Conservation (phyloP, 306 rosid genomes). For the Sechiopsis laciniata region DNA sequence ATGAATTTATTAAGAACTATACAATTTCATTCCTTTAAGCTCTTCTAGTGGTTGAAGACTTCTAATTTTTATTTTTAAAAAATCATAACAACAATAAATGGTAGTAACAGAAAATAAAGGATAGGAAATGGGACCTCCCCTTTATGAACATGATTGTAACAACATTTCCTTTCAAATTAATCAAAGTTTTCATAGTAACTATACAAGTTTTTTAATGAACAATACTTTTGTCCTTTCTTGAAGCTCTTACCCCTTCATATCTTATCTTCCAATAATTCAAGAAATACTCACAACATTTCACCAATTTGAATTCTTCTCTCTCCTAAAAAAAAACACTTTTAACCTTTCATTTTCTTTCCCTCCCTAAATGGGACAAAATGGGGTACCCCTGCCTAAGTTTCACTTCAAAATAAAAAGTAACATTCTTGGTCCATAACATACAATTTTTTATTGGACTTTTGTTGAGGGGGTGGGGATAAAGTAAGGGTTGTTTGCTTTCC, state of each 20-base stretch:
- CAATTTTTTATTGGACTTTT: slow-evolving; percentile 5
- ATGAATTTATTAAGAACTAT: no score
- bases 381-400: slow-evolving; percentile 2
- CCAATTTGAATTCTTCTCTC: not conserved
- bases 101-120: no score
- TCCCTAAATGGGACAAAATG: slow-evolving; percentile 14
- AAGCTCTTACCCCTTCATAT: slow-evolving; percentile 1
- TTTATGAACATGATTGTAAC: not conserved
- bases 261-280: slow-evolving; percentile 13
- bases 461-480: not conserved
- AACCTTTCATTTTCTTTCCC: not conserved
- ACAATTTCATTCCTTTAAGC: no score
- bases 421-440: slow-evolving; percentile 20
- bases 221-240: slow-evolving; percentile 2
- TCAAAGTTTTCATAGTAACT: not conserved
- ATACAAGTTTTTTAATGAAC: not conserved
- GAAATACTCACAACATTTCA: slow-evolving; percentile 4
- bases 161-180: not conserved
- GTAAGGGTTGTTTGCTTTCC: not conserved
- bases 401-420: not conserved
- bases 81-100: no score
- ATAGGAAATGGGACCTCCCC: no score
- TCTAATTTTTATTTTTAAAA: no score
- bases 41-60: no score
- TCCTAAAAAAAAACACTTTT: not conserved